Conservation (phyloP, 2,329 filamentous ascomycete species). For the Gnomoniopsis smithogilvyi region DNA sequence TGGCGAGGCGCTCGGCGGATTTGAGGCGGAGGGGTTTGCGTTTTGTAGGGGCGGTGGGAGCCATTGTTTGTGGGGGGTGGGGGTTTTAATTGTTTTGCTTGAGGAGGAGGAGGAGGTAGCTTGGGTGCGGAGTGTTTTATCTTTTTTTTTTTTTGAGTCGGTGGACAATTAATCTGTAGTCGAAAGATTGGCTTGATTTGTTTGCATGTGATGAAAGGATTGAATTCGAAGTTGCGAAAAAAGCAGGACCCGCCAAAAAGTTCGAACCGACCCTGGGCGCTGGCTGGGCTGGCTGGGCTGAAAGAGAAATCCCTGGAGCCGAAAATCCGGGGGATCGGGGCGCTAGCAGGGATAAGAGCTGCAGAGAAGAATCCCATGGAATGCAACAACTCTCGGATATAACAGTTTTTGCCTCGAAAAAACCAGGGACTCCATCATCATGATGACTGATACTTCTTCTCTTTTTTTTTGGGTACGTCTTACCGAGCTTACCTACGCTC, state of each 20-base stretch:
- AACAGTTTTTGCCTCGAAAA: too few species aligned
- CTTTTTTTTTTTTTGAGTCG: neutral
- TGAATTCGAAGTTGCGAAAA: neutral
- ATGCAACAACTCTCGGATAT: too few species aligned
- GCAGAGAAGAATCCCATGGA: too few species aligned
- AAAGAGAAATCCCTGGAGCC: neutral
- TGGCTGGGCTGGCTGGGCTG: too few species aligned
- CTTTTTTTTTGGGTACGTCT: too few species aligned
- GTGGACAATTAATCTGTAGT: neutral
- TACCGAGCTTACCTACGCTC: too few species aligned
- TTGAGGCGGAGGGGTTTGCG: slow-evolving; percentile 53
- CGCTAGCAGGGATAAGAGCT: neutral
- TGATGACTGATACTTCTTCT: too few species aligned
- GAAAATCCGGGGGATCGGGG: neutral
- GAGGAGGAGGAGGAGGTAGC: neutral
- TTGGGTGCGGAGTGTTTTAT: slow-evolving; percentile 22
- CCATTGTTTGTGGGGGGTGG: slow-evolving; percentile 19
- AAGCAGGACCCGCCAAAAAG: neutral
- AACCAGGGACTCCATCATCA: too few species aligned
- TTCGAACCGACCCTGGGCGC: neutral
- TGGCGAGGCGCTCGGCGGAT: slow-evolving; percentile 48
- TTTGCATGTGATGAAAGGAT: neutral
- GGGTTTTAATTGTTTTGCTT: slow-evolving; percentile 3
- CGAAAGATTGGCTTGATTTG: too few species aligned
- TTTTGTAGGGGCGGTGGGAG: slow-evolving; percentile 44